These are phyloP conservation scores for Dictyostelium citrinum DNA, from an alignment of 78 protist genomes.

Conservation along the genomic window DNA sequence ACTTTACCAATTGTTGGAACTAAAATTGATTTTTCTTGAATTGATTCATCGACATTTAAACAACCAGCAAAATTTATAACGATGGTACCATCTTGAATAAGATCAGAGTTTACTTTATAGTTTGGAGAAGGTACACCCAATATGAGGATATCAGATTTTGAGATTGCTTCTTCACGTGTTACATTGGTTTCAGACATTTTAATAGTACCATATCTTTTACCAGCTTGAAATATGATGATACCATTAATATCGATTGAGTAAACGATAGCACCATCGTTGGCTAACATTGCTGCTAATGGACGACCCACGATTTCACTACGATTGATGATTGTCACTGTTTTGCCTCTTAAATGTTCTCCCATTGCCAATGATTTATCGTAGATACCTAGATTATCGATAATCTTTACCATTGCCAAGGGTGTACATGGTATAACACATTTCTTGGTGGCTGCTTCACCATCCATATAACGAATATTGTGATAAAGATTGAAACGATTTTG, in stretches of 20 bases:
- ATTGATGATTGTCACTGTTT: conserved; percentile 93
- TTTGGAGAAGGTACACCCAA: conserved; percentile 85
- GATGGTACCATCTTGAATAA: conserved; percentile 40
- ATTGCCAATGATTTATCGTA: conserved; percentile 32
- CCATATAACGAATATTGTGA: conserved; percentile 82
- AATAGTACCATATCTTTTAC: conserved; percentile 69
- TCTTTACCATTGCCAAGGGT: conserved; percentile 85
- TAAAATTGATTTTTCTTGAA: conserved; percentile 27
- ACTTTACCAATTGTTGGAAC: conserved; percentile 88
- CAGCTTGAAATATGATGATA: conserved; percentile 35
- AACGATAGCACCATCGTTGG: conserved; percentile 82
- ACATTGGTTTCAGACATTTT: conserved; percentile 65
- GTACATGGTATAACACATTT: conserved; percentile 86
- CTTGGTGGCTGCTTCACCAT: conserved; percentile 5
- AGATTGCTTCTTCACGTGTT: conserved; percentile 62
- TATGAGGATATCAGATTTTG: conserved; percentile 72
- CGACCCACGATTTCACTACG: conserved; percentile 94
- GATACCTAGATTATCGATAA: conserved; percentile 77
- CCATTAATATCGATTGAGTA: conserved; percentile 56
- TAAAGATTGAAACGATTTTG: conserved; percentile 82
- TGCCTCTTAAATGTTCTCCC: conserved; percentile 82
- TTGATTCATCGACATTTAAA: conserved; percentile 80
- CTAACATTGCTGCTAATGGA: conserved; percentile 89
- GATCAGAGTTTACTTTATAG: conserved; percentile 56
- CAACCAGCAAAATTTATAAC: conserved; percentile 83